A percentile compares a stretch with the other conserved stretches of the same genome.
phyloP scores from a whole-genome alignment of 1,284 basidiomycete genomes.

The Ceratorhiza oryzae-sativae region DNA sequence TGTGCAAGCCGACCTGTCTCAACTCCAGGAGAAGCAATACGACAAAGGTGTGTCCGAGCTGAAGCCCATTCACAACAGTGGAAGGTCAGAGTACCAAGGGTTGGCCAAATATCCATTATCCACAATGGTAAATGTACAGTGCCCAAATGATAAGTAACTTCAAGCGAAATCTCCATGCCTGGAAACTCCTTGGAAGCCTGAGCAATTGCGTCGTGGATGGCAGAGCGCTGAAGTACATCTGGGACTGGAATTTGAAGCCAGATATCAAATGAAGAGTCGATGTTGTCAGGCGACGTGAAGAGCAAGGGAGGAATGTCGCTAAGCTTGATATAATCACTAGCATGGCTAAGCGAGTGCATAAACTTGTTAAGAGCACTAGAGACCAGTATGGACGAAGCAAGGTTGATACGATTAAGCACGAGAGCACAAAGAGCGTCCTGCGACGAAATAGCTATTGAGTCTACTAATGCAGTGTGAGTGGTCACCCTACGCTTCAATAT shows the following conservation, averaged over 20 bases:
- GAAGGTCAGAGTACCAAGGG: background rate
- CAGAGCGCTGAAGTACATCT: background rate
- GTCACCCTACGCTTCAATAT: too few relatives aligned
- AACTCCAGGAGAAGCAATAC: background rate
- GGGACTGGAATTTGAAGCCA: conserved; percentile 19
- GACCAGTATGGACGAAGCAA: background rate
- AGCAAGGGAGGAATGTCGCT: background rate
- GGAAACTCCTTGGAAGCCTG: conserved; percentile 2
- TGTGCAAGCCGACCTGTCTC: background rate
- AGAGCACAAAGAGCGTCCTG: too few relatives aligned
- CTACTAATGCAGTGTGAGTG: too few relatives aligned
- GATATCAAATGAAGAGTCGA: background rate
- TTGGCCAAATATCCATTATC: conserved; percentile 13
- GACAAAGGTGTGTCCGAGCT: background rate
- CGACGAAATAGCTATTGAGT: too few relatives aligned
- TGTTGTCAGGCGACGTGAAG: background rate
- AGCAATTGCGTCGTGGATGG: background rate
- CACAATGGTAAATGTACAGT: conserved; percentile 1
- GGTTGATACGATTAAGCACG: too few relatives aligned
- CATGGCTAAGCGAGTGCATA: too few relatives aligned
- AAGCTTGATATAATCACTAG: background rate
- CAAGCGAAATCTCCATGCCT: conserved; percentile 1
- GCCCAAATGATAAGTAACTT: background rate
- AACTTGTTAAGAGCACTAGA: background rate
- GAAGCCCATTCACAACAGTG: conserved; percentile 5